Evolutionary conservation across 2,329 filamentous ascomycete species (phyloP), one percentile per base, ranked within the genome.

Genomic region (Fusarium coffeatum): DNA sequence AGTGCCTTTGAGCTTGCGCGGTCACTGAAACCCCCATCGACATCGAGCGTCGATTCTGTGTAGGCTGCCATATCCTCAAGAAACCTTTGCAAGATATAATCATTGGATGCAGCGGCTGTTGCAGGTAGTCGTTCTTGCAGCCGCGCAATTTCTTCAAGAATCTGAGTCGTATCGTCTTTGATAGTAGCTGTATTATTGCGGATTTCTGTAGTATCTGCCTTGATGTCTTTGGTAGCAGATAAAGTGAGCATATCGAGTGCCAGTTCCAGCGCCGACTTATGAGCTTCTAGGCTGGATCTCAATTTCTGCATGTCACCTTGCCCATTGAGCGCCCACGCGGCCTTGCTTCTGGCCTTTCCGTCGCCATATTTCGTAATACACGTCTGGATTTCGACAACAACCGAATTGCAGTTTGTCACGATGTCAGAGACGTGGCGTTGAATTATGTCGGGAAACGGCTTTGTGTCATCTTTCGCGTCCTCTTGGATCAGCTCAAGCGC

Each of bases 401-500:
- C 66, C 0, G 54, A 41, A 3, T 16, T 16, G 0, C 66, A 69
- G 3, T 69, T 63, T 6, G 46, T 41, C 1, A 69, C n/a, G 0
- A 69, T 69, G 0, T 42, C 58, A 0, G 50, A 45, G 8, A 66
- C 43, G 0, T 69, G 67, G 2, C 59, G 50, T 2, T 56, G 46
- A 6, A 69, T 48, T 7, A 27, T 61, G 3, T 40, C 23, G 0
- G 65, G 64, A 2, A 71, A 59, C 0, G 53, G 55, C 20, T 59
- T 71, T 0, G 27, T 18, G 4, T 40, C 45, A 11, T 68, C 54
- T 22, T 28, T 23, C 0, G 64, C 67, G 8, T 71, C 68, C 13
- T 68, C 59, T n/a, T 55, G 20, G 10, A 71, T 71, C 0, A 71
- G 67, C 12, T 66, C 45, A 8, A 71, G 64, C 12, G 70, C 67